Base-by-base conservation (phyloP, 768 basidiomycete genomes). In the Tephrocybe rancida region DNA sequence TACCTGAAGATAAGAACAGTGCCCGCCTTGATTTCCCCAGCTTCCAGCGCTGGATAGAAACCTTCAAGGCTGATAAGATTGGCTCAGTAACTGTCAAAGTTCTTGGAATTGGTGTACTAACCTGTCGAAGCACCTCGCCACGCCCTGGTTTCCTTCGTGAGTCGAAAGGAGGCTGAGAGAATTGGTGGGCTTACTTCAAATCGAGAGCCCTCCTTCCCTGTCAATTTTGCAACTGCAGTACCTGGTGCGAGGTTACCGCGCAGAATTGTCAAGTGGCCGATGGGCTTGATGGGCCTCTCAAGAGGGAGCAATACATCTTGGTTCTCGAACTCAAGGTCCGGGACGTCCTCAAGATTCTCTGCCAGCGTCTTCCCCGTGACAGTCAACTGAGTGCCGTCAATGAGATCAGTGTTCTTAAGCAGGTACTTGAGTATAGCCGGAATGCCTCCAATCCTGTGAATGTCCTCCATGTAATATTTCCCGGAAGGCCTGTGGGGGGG, bases 291-390 rank as follows among this genome's bases (percentile, higher is more conserved):
- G 9, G 95, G 92, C 63, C 92, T 80, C 24, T 80, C 78, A 39
- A 95, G 69, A 37, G 74, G 81, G 56, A 79, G 76, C 48, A 98
- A 79, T 51, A 98, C 83, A 60, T 93, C 86, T 68, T 96, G 95
- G 26, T 69, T 77, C 19, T 78, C 77, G 60, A 92, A 90, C 29
- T 84, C 79, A 13, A 83, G 81, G 56, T 91, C 90, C 27, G 77
- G 66, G 7, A 88, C 90, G 63, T 92, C 90, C 60, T 75, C 85
- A 29, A 95, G 77, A 69, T 97, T 96, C 70, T 95, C 85, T 13
- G 90, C 88, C 35, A 97, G 75, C 2, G 93, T 95, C 72, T 86
- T 92, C 48, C 95, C 95, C 11, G 94, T 97, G 37, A 96, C 90
- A 30, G 95, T 98, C 68, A 94, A 72, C 62, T 90, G 88, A 55